Conservation (phyloP, 805 yeast genomes). For the Wickerhamiella hasegawae region DNA sequence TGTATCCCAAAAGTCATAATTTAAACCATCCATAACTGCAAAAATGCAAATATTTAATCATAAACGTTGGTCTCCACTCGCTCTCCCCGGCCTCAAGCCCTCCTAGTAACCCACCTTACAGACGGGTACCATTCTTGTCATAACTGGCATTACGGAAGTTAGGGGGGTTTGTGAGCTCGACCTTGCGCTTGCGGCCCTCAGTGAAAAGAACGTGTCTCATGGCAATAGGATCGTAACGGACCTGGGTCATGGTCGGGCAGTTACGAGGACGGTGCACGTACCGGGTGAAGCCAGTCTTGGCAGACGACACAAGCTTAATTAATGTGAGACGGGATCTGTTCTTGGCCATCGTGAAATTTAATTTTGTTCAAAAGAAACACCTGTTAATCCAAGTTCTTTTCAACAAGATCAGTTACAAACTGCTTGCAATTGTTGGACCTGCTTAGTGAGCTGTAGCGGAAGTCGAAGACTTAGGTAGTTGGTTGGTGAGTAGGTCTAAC, state of each 20-base stretch:
- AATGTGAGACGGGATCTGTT: constrained; percentile 67
- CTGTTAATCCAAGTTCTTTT: too few relatives aligned
- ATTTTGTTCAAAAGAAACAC: neutral
- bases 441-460: too few relatives aligned
- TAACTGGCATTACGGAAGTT: constrained; percentile 13
- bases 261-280: constrained; percentile 70
- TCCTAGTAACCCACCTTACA: constrained; percentile 1
- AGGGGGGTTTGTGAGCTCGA: constrained; percentile 21
- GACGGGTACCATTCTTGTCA: constrained; percentile 9
- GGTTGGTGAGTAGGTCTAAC: too few relatives aligned
- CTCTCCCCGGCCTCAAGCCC: too few relatives aligned
- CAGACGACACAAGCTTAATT: constrained; percentile 74
- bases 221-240: constrained; percentile 71
- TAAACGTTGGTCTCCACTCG: too few relatives aligned
- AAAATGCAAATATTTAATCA: too few relatives aligned
- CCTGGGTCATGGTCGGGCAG: constrained; percentile 61
- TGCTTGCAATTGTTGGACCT: too few relatives aligned
- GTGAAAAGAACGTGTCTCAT: constrained; percentile 82
- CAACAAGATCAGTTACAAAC: too few relatives aligned
- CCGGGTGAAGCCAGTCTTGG: constrained; percentile 77
- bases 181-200: constrained; percentile 77
- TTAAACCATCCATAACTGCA: too few relatives aligned
- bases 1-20: too few relatives aligned
- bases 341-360: constrained; percentile 23
- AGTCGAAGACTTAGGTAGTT: too few relatives aligned